Conservation (phyloP, 1,284 basidiomycete species). For the Ceratobasidium sp. region DNA sequence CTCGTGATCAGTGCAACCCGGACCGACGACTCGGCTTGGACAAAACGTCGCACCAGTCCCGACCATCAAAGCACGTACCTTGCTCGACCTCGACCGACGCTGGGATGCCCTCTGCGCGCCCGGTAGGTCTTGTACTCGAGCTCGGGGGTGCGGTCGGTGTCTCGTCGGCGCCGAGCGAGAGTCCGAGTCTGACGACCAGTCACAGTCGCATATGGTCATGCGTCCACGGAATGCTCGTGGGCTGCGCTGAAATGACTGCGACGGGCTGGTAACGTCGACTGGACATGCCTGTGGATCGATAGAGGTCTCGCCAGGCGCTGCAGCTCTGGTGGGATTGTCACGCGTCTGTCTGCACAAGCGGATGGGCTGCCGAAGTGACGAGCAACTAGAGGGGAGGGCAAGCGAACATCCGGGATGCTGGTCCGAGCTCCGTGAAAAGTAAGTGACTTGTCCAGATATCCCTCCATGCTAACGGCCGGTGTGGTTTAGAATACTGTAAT, state of each 20-base stretch:
- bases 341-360: background rate
- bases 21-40: background rate
- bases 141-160: too few relatives aligned
- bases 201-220: too few relatives aligned
- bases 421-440: background rate
- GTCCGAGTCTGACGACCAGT: too few relatives aligned
- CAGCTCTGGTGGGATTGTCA: too few relatives aligned
- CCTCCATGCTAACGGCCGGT: background rate
- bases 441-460: too few relatives aligned
- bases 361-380: constrained; percentile 4
- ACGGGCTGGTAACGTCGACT: background rate
- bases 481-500: background rate
- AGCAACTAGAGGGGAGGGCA: background rate
- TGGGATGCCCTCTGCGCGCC: too few relatives aligned
- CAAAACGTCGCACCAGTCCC: constrained; percentile 16
- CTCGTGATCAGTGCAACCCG: constrained; percentile 12
- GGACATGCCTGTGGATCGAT: background rate
- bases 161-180: too few relatives aligned
- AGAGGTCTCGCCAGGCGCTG: too few relatives aligned
- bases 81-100: background rate
- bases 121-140: too few relatives aligned
- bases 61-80: background rate
- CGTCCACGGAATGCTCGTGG: too few relatives aligned
- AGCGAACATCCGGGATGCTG: background rate
- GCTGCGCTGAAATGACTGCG: background rate